Evolutionary conservation across 176 grass and related monocot species (phyloP), one percentile per base, ranked within the genome.

Genomic region (Aegilops umbellulata): DNA sequence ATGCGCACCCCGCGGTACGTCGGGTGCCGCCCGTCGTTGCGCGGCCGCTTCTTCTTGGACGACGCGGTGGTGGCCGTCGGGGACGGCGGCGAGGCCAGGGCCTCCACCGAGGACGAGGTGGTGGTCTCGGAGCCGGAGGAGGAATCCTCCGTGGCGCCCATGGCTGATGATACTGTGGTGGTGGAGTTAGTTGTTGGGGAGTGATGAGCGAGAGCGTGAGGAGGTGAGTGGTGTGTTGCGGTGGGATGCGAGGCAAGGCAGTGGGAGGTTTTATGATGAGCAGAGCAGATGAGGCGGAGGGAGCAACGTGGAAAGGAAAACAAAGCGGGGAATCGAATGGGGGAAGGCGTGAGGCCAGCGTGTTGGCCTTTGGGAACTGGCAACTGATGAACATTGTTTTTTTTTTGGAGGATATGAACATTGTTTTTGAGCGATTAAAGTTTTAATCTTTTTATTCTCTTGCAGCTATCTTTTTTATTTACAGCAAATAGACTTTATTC

Each of bases 1-100:
- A 92, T 94, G 47, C 95, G 95, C 67, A 97, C 92, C 70, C 95
- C 92, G 77, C 93, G 88, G 88, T 92, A 97, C 87, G 89, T 91
- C 19, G 92, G 95, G 84, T 97, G 95, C 51, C 87, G 86, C 29
- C 88, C 82, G 88, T 78, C 88, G 79, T 85, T 90, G 83, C 86
- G 83, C 31, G 74, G 61, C 2, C 57, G 86, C 92, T 90, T 90
- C 88, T 66, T 90, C 42, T 19, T 62, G 61, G 20, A 83, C 10
- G 85, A 87, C 49, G 85, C 34, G 36, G 34, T 84, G 69, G 87
- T 36, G 36, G 39, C 41, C 0, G 74, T 76, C 31, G 90, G 69
- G 7, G 88, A 78, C 23, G 83, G 78, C 32, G 82, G 82, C 31
- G 82, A 80, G 17, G 76, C 34, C 7, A 76, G 80, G 1, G 69